Evolutionary conservation across 2,329 filamentous ascomycete genomes (phyloP).

Genomic region (Aspergillus brunneoviolaceus): DNA sequence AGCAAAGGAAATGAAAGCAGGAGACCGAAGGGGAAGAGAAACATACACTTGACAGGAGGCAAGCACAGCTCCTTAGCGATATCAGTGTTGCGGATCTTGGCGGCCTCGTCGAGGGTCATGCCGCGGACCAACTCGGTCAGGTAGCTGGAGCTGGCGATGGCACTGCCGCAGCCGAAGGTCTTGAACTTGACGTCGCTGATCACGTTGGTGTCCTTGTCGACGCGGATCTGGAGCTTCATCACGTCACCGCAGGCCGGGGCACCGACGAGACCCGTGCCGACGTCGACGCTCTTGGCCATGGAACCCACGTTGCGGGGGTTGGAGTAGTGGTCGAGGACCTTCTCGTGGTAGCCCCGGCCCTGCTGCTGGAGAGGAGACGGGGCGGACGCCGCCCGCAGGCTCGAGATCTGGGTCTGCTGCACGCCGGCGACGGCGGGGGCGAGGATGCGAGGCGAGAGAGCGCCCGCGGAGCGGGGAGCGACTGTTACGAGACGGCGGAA

Average conservation of each 20-base stretch:
- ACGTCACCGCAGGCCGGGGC: constrained; percentile 91
- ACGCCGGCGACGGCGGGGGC: constrained; percentile 48
- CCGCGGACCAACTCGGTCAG: constrained; percentile 91
- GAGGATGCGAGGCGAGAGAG: constrained; percentile 48
- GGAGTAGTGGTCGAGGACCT: constrained; percentile 81
- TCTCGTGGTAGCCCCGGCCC: constrained; percentile 61
- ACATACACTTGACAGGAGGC: constrained; percentile 83
- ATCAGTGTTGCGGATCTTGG: constrained; percentile 91
- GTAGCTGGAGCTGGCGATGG: constrained; percentile 93
- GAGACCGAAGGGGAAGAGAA: background rate
- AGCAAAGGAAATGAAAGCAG: background rate
- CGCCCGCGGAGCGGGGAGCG: constrained; percentile 54
- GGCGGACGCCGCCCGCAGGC: constrained; percentile 38
- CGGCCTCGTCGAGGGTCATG: constrained; percentile 94
- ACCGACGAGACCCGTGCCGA: constrained; percentile 87
- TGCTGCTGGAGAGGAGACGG: constrained; percentile 29
- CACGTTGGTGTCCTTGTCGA: constrained; percentile 81
- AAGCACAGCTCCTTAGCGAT: constrained; percentile 95
- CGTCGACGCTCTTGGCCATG: constrained; percentile 72
- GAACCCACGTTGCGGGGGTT: constrained; percentile 67
- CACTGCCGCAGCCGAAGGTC: constrained; percentile 92
- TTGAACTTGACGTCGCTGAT: constrained; percentile 97
- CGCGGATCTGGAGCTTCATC: constrained; percentile 91
- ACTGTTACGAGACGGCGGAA: constrained; percentile 57
- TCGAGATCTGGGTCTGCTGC: constrained; percentile 38